Conservation (phyloP, 139 green algal species). For the Mychonastes homosphaera region DNA sequence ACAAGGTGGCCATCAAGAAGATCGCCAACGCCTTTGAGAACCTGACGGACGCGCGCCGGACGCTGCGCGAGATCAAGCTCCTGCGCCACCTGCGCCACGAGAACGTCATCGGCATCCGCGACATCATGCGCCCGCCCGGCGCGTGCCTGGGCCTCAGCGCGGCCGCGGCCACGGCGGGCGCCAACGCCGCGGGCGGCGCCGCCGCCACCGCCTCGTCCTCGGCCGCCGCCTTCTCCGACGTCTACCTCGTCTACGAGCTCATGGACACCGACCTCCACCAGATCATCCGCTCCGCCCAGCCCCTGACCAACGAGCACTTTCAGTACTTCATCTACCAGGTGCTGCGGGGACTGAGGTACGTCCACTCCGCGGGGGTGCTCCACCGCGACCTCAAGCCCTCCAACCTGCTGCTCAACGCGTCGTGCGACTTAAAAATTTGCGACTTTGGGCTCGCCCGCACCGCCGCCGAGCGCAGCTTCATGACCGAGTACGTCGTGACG, state of each 20-base stretch:
- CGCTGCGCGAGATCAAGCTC: slow-evolving; percentile 91
- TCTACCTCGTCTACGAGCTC: slow-evolving; percentile 98
- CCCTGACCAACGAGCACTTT: slow-evolving; percentile 92
- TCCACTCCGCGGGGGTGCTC: slow-evolving; percentile 84
- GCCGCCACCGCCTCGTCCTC: too few species aligned
- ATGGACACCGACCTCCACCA: slow-evolving; percentile 99
- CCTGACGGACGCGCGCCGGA: slow-evolving; percentile 80
- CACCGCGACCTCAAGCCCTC: slow-evolving; percentile 95
- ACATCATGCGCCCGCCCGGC: slow-evolving; percentile 19
- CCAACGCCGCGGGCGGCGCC: too few species aligned
- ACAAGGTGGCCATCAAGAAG: slow-evolving; percentile 96
- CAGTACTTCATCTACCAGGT: slow-evolving; percentile 99
- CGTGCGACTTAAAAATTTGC: slow-evolving; percentile 95
- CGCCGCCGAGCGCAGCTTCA: slow-evolving; percentile 62
- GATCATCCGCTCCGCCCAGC: slow-evolving; percentile 91
- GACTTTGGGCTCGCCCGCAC: slow-evolving; percentile 96
- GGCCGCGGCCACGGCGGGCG: too few species aligned
- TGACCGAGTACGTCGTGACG: slow-evolving; percentile 96
- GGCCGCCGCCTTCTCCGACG: slow-evolving; percentile 74
- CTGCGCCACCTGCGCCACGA: slow-evolving; percentile 77
- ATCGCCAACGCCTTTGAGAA: slow-evolving; percentile 97
- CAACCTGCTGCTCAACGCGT: slow-evolving; percentile 95
- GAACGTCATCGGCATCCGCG: slow-evolving; percentile 69
- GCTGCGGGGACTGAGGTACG: slow-evolving; percentile 81
- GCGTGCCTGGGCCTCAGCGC: too few species aligned